Conservation (phyloP, 2,329 filamentous ascomycete genomes). For the Botrytis cinerea region DNA sequence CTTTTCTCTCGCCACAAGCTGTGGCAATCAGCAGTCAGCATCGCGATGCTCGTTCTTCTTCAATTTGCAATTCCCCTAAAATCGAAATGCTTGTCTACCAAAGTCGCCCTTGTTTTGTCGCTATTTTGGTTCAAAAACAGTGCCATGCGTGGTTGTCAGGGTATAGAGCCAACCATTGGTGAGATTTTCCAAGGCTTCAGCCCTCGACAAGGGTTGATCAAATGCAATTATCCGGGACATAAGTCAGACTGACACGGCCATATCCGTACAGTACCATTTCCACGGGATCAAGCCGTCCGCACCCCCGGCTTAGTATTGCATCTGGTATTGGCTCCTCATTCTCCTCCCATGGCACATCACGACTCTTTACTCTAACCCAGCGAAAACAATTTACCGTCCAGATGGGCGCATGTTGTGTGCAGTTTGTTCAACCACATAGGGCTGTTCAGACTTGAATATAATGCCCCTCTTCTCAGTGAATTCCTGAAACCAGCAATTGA, state of each 20-base stretch:
- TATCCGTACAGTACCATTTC: slow-evolving; percentile 20
- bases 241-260: slow-evolving; percentile 1
- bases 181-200: slow-evolving; percentile 13
- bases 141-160: background rate
- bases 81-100: background rate
- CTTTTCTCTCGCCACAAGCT: background rate
- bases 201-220: slow-evolving; percentile 9
- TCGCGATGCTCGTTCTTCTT: background rate
- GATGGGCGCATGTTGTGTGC: background rate
- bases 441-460: slow-evolving; percentile 3
- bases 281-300: slow-evolving; percentile 18
- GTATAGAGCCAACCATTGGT: slow-evolving; percentile 12
- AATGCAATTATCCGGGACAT: slow-evolving; percentile 8
- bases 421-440: slow-evolving; percentile 19
- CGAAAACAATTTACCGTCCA: background rate
- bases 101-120: background rate
- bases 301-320: background rate
- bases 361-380: slow-evolving; percentile 4
- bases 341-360: background rate
- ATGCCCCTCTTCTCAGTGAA: slow-evolving; percentile 3
- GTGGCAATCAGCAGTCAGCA: background rate
- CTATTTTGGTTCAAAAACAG: slow-evolving; percentile 7
- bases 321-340: background rate
- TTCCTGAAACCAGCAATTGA: slow-evolving; percentile 4
- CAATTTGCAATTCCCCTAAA: slow-evolving; percentile 2